Conservation (phyloP, 176 grass and related monocot genomes). For the Oryza punctata region DNA sequence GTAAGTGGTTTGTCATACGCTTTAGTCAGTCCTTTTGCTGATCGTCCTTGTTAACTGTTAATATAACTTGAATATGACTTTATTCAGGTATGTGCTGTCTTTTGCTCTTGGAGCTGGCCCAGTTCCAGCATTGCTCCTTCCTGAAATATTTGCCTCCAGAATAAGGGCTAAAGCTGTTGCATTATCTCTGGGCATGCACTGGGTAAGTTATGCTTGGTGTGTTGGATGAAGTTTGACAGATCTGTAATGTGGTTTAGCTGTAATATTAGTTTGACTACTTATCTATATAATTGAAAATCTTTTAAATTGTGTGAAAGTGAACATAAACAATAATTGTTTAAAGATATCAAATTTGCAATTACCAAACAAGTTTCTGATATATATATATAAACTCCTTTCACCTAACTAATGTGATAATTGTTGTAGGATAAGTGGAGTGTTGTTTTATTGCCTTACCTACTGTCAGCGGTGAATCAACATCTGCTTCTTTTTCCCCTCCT, state of each 20-base stretch:
- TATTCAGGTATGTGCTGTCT: conserved; percentile 83
- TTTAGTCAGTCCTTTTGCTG: background rate
- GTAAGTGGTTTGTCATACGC: conserved; percentile 57
- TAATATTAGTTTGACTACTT: background rate
- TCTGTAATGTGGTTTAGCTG: background rate
- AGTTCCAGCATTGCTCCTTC: conserved; percentile 95
- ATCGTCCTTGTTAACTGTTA: conserved; percentile 4
- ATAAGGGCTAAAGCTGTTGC: conserved; percentile 99
- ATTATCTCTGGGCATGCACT: conserved; percentile 97
- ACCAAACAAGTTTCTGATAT: background rate
- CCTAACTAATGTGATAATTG: background rate
- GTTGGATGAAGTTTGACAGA: background rate
- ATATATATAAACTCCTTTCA: background rate
- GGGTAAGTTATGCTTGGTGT: conserved; percentile 63
- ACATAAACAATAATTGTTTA: background rate
- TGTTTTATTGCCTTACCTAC: background rate
- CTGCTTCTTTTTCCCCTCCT: background rate
- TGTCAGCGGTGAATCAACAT: background rate
- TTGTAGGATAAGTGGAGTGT: background rate
- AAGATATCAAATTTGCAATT: background rate
- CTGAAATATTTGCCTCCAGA: conserved; percentile 98
- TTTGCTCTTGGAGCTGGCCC: conserved; percentile 98
- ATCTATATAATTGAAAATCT: background rate
- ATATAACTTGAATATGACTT: conserved; percentile 39
- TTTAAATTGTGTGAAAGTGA: background rate